A percentile compares a stretch with the other conserved stretches of the same genome.
Evolutionary conservation across 2,329 filamentous ascomycete species (phyloP).

Genomic region (Fusarium guadeloupense): DNA sequence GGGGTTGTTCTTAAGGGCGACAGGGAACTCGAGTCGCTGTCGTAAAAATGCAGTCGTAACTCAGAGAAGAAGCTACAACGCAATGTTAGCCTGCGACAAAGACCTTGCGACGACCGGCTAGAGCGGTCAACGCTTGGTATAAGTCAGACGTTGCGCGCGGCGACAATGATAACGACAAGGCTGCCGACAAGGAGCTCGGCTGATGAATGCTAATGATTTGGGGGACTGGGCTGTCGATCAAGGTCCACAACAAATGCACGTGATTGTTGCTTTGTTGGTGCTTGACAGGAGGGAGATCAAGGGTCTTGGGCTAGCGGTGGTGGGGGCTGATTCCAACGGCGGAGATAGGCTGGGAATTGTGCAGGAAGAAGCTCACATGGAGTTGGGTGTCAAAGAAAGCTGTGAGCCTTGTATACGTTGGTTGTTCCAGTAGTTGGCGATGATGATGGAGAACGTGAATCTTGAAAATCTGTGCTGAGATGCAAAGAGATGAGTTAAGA

Average conservation of each 20-base stretch:
- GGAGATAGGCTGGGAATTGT: not conserved
- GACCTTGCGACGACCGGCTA: conserved; percentile 41
- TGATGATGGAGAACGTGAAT: not conserved
- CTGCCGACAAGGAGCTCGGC: conserved; percentile 37
- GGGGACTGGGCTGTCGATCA: conserved; percentile 32
- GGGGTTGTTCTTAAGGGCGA: conserved; percentile 7
- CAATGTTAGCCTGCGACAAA: conserved; percentile 7
- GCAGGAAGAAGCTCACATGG: not conserved
- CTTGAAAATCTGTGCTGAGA: not conserved
- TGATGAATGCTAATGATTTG: conserved; percentile 31
- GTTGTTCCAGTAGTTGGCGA: no score
- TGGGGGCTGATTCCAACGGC: conserved; percentile 2
- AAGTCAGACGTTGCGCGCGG: conserved; percentile 45
- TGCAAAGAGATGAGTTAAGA: not conserved
- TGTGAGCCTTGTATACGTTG: not conserved
- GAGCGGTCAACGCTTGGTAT: conserved; percentile 46
- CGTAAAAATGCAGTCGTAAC: conserved; percentile 4
- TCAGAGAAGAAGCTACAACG: conserved; percentile 14
- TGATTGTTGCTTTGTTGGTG: conserved; percentile 34
- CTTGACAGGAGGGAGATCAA: conserved; percentile 8
- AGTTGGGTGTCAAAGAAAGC: not conserved
- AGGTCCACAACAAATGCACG: conserved; percentile 40
- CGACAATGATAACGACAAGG: conserved; percentile 38
- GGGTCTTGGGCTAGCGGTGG: conserved; percentile 28
- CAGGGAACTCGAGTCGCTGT: conserved; percentile 8